Evolutionary conservation across 2,329 filamentous ascomycete genomes (phyloP), one percentile per base, ranked within the genome.

Genomic region (Colletotrichum sansevieriae): DNA sequence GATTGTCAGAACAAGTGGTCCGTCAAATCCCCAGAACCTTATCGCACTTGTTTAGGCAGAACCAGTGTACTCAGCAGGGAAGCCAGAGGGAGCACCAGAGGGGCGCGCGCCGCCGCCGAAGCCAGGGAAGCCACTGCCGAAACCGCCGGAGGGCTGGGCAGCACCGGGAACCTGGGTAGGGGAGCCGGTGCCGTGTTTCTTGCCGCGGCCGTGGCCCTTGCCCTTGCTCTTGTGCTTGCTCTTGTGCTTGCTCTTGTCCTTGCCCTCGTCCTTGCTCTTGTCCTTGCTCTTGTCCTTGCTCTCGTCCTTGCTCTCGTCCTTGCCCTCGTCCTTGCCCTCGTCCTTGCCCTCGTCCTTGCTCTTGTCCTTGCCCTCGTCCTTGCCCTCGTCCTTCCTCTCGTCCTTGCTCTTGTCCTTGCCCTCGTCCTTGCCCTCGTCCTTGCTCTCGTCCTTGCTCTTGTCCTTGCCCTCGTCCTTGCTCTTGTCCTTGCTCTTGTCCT

Each of bases 151-250:
- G 44, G 65, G 65, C 46, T 59, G 15, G n/a, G 65, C 65, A 47
- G 60, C 66, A 9, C 66, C 66, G 35, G 62, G 62, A n/a, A 61
- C 41, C 18, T 57, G 66, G 65, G 60, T 68, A 44, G 65, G 64
- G 20, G 41, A 8, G 22, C 59, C 59, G 39, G 65, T 66, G 63
- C 63, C 63, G 63, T 63, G 54, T 52, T 64, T 25, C 62, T 66
- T 65, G 66, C 62, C 46, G 33, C 41, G 20, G 43, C 64, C 64
- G 57, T 63, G 58, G 18, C 56, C 49, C 25, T 35, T 33, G 11
- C 61, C 63, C 22, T 22, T 22, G 25, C 62, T 39, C 33, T 55
- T 37, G 18, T 49, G 41, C 11, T 15, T 15, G 51, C 64, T 58
- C 64, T 63, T 18, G 18, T 18, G 1, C 18, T 18, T 18, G 18